Evolutionary conservation across 306 rosid species (phyloP).

Genomic region (Sophora flavescens): DNA sequence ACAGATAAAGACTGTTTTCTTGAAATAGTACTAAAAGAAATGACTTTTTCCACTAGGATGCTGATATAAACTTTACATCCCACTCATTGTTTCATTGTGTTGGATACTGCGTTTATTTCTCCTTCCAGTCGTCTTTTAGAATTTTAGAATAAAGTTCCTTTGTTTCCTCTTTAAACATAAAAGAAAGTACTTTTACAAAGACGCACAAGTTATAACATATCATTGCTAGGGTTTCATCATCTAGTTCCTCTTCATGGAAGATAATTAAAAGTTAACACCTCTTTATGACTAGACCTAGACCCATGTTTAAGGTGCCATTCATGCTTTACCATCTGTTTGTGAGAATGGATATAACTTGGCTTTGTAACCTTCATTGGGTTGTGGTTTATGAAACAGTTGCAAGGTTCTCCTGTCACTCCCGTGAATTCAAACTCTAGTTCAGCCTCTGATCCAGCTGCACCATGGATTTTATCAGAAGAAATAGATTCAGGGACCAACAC

Average conservation of each 20-base stretch:
- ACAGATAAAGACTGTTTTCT: slow-evolving; percentile 2
- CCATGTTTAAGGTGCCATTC: slow-evolving; percentile 26
- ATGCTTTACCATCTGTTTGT: slow-evolving; percentile 30
- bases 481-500: slow-evolving; percentile 70
- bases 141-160: slow-evolving; percentile 15
- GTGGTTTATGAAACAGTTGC: slow-evolving; percentile 59
- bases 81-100: slow-evolving; percentile 28
- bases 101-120: slow-evolving; percentile 9
- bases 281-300: slow-evolving; percentile 26
- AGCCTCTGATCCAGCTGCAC: slow-evolving; percentile 70
- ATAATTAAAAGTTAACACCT: background rate
- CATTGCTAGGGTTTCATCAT: slow-evolving; percentile 21
- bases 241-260: slow-evolving; percentile 17
- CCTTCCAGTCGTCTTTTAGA: slow-evolving; percentile 8
- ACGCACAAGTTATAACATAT: background rate
- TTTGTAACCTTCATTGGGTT: slow-evolving; percentile 42
- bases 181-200: background rate
- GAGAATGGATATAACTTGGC: slow-evolving; percentile 29
- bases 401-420: slow-evolving; percentile 80
- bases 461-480: slow-evolving; percentile 75
- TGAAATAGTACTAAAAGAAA: background rate
- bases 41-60: background rate
- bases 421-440: slow-evolving; percentile 79
- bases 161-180: background rate
- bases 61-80: slow-evolving; percentile 4